Base-by-base conservation (phyloP, 108 stramenopile species). In the Pelagomonas calceolata region DNA sequence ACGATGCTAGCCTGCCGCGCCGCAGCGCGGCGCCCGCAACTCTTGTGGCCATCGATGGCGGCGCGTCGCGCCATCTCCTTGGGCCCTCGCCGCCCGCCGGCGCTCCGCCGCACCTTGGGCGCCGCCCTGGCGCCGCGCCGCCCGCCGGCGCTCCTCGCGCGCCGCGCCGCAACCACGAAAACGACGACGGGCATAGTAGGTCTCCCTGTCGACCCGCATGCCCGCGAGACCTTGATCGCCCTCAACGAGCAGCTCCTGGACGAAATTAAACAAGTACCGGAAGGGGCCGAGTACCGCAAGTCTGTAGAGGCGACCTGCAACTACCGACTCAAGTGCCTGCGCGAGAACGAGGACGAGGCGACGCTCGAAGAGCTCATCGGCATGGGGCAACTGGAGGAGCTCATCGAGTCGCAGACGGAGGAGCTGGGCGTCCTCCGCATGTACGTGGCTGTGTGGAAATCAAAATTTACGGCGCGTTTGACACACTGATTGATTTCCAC, bases 161-260 rank as follows among this genome's bases (percentile, higher is more conserved):
- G 75, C 43, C 74, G 79, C 31, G 75, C 71, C 70, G 74, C 78
- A 46, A 37, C 78, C 36, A 74, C 74, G 76, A 84, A 82, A 73
- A 79, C 79, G 36, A 77, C 83, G 5, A 84, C 83, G 31, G 83
- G 83, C 32, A 34, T 84, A 0, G 81, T 80, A 36, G 83, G 83
- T 3, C 30, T 84, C 0, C 64, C 76, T 0, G 83, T 84, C 26
- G 81, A 82, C 36, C 75, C 76, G 32, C 73, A 84, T 36, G 83
- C 76, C 0, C 71, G 83, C 7, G 73, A 65, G 34, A 75, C 73
- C 65, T 68, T 84, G 35, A 77, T 77, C 45, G 68, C 75, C 21
- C 36, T 72, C 64, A 65, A 79, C n/a, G 64, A 69, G 29, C 66
- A 71, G 63, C 76, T 81, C 32, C 66, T 84, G 30, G 72, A 69